Evolutionary conservation across 2,329 filamentous ascomycete genomes (phyloP).

Genomic region (Claviceps digitariae): DNA sequence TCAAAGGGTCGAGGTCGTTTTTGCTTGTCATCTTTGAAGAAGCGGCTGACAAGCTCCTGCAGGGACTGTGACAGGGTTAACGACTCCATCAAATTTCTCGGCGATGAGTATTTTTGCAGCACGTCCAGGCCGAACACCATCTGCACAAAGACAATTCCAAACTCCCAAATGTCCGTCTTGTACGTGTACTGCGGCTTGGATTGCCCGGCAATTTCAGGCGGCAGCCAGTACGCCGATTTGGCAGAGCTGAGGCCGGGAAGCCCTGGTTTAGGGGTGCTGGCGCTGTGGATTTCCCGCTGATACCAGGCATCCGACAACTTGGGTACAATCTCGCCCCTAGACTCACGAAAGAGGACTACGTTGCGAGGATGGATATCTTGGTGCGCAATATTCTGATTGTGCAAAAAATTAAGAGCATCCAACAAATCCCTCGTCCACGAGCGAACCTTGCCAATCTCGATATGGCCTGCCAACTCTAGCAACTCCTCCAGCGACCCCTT

Average conservation of each 20-base stretch:
- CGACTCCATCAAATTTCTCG: conserved; percentile 57
- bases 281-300: conserved; percentile 51
- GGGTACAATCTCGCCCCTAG: conserved; percentile 53
- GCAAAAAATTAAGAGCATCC: conserved; percentile 76
- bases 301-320: conserved; percentile 66
- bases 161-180: conserved; percentile 91
- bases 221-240: conserved; percentile 69
- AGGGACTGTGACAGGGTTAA: conserved; percentile 61
- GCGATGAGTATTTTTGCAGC: conserved; percentile 64
- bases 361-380: conserved; percentile 71
- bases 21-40: conserved; percentile 75
- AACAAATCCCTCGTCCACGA: conserved; percentile 88
- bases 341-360: conserved; percentile 59
- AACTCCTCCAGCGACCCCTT: conserved; percentile 74
- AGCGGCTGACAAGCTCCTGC: conserved; percentile 65
- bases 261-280: conserved; percentile 39
- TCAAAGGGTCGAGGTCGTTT: conserved; percentile 76
- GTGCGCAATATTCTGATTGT: conserved; percentile 73
- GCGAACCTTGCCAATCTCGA: conserved; percentile 63
- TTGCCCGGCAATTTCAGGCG: conserved; percentile 58
- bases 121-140: conserved; percentile 84
- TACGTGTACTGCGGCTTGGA: conserved; percentile 50
- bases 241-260: conserved; percentile 43
- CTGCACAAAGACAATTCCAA: conserved; percentile 81
- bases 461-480: conserved; percentile 61